Evolutionary conservation across 2,329 filamentous ascomycete genomes (phyloP).

Genomic region (Cyphellophora europaea): DNA sequence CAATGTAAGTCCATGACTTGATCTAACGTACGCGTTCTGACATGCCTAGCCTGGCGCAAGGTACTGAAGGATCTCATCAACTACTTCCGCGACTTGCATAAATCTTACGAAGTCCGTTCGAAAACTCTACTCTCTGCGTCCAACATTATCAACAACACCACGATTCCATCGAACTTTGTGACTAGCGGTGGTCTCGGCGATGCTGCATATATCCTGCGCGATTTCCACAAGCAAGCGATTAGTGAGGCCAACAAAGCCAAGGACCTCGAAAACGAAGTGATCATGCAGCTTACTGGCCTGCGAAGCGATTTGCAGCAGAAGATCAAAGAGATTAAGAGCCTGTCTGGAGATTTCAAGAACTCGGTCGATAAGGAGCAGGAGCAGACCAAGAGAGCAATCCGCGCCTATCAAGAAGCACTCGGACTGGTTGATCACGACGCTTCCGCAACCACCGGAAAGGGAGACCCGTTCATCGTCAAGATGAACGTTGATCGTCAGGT

Average conservation of each 20-base stretch:
- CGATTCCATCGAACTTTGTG: slow-evolving; percentile 66
- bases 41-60: slow-evolving; percentile 74
- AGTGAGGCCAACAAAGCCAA: slow-evolving; percentile 77
- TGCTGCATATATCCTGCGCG: slow-evolving; percentile 68
- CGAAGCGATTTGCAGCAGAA: slow-evolving; percentile 86
- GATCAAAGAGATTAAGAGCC: slow-evolving; percentile 94
- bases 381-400: slow-evolving; percentile 66
- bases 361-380: slow-evolving; percentile 94
- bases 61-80: slow-evolving; percentile 87
- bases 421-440: slow-evolving; percentile 72
- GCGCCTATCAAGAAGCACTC: slow-evolving; percentile 70
- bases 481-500: slow-evolving; percentile 81
- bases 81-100: slow-evolving; percentile 88
- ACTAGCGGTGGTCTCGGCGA: slow-evolving; percentile 77
- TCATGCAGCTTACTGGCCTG: slow-evolving; percentile 74
- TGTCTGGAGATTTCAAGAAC: slow-evolving; percentile 94
- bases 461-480: slow-evolving; percentile 82
- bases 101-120: slow-evolving; percentile 74
- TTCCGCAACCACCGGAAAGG: slow-evolving; percentile 66
- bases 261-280: slow-evolving; percentile 86
- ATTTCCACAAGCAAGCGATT: slow-evolving; percentile 73
- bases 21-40: not conserved
- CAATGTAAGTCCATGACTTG: slow-evolving; percentile 52
- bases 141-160: slow-evolving; percentile 73
- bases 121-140: slow-evolving; percentile 77